Evolutionary conservation across 108 stramenopile species (phyloP).

Genomic region (Cyclotella choctawhatcheeana): DNA sequence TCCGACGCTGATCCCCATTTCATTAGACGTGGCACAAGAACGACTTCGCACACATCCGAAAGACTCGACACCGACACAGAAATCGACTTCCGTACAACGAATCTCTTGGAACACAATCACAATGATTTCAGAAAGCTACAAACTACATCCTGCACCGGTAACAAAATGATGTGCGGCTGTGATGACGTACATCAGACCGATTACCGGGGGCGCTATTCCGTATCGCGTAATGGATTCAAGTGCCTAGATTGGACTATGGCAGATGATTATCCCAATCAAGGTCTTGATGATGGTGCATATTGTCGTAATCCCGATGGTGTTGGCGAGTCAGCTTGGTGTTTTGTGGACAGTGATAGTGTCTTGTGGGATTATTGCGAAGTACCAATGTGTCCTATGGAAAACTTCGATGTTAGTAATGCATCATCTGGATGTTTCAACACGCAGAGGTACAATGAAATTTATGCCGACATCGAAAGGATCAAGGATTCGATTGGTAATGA

Average conservation of each 20-base stretch:
- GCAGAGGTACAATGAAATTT: conserved; percentile 31
- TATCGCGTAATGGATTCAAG: conserved; percentile 13
- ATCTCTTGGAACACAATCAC: neutral
- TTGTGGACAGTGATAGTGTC: conserved; percentile 16
- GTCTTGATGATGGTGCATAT: conserved; percentile 29
- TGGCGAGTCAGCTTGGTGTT: conserved; percentile 31
- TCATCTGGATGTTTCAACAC: conserved; percentile 18
- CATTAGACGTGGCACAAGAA: neutral
- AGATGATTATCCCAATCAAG: conserved; percentile 22
- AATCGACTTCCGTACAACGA: neutral
- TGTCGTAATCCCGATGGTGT: conserved; percentile 36
- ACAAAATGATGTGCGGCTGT: conserved; percentile 34
- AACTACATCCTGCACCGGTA: conserved; percentile 1
- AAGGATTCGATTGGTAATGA: conserved; percentile 29
- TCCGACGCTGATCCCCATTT: neutral
- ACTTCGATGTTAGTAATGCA: neutral
- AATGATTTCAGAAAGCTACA: neutral
- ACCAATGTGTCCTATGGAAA: conserved; percentile 7
- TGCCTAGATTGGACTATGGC: conserved; percentile 32
- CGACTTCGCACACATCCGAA: neutral
- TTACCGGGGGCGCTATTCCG: conserved; percentile 19
- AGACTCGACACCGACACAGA: neutral
- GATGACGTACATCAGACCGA: conserved; percentile 18
- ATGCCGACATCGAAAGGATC: conserved; percentile 22
- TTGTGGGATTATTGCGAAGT: conserved; percentile 38